phyloP scores from a whole-genome alignment of 2,329 filamentous ascomycete genomes.

The Phialophora verrucosa region DNA sequence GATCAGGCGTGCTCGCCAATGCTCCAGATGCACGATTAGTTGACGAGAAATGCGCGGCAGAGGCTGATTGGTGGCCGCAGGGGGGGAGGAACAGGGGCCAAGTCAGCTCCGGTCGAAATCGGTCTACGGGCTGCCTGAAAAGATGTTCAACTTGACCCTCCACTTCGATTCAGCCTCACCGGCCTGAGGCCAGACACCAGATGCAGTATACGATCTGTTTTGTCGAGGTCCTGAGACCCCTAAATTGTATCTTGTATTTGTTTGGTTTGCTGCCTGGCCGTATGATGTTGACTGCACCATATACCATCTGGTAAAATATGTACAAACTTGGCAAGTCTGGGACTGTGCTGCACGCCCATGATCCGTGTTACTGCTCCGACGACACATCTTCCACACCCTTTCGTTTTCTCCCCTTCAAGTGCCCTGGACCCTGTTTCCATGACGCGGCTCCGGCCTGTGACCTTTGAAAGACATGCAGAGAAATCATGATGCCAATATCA shows the following conservation, averaged over 20 bases:
- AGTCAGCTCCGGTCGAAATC: background rate
- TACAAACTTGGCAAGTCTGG: slow-evolving; percentile 12
- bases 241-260: slow-evolving; percentile 21
- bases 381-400: background rate
- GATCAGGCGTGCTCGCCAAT: background rate
- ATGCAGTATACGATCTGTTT: background rate
- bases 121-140: background rate
- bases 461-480: slow-evolving; percentile 2
- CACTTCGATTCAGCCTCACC: slow-evolving; percentile 1
- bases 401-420: background rate
- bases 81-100: background rate
- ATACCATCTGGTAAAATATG: slow-evolving; percentile 9
- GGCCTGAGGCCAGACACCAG: background rate
- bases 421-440: background rate
- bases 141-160: background rate
- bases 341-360: background rate
- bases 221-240: slow-evolving; percentile 25
- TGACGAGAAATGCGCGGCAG: background rate
- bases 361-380: background rate
- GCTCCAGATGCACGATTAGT: background rate
- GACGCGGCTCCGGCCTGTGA: slow-evolving; percentile 1
- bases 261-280: slow-evolving; percentile 11
- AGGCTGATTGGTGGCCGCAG: background rate
- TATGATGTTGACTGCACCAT: slow-evolving; percentile 8
- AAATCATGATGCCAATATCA: background rate